Conservation (phyloP, 192 early-diverging fungal genomes). For the Rhizophagus clarus region DNA sequence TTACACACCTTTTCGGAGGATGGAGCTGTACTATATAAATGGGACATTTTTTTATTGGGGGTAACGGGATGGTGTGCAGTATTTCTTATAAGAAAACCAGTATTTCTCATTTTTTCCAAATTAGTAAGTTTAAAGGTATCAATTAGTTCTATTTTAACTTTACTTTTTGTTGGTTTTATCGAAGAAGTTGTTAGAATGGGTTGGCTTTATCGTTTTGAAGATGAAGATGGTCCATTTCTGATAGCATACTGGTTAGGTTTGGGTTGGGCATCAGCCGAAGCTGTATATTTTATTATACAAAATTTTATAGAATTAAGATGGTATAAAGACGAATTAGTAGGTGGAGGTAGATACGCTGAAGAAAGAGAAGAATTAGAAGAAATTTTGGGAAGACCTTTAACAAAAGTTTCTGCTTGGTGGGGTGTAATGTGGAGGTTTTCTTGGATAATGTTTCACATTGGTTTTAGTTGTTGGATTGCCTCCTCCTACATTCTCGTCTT, state of each 20-base stretch:
- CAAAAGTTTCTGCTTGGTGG: constrained; percentile 47
- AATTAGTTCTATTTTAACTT: constrained; percentile 34
- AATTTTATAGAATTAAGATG: constrained; percentile 33
- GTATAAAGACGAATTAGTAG: neutral
- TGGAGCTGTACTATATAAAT: neutral
- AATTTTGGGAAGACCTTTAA: constrained; percentile 36
- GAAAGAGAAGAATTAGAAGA: constrained; percentile 14
- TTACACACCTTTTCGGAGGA: neutral
- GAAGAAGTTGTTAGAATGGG: constrained; percentile 37
- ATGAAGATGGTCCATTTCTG: constrained; percentile 30
- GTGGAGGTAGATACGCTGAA: neutral
- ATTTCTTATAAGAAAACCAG: constrained; percentile 35
- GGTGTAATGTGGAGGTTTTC: constrained; percentile 47
- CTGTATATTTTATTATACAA: constrained; percentile 44
- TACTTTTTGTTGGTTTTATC: constrained; percentile 32
- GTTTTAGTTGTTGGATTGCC: constrained; percentile 41
- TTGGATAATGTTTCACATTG: constrained; percentile 47
- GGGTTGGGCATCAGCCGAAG: constrained; percentile 43
- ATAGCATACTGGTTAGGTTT: constrained; percentile 45
- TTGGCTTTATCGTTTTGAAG: neutral
- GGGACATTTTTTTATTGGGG: constrained; percentile 38
- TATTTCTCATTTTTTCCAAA: constrained; percentile 36
- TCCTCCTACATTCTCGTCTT: constrained; percentile 26
- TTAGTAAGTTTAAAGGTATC: constrained; percentile 1
- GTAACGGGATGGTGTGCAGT: constrained; percentile 39